Conservation (phyloP, 805 yeast genomes). For the Yamadazyma ubonensis region DNA sequence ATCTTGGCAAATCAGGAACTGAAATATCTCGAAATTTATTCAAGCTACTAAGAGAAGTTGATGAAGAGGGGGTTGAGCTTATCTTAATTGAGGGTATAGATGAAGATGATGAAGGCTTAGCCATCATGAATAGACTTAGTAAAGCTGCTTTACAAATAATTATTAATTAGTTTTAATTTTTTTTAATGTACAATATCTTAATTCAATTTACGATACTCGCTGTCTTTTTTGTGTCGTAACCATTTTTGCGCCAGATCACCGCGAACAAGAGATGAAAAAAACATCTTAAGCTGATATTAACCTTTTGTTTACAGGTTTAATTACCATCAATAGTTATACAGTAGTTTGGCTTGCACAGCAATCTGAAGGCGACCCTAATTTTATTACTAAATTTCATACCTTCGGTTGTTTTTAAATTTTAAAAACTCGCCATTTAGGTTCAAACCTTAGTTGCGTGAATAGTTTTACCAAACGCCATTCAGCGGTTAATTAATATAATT, state of each 20-base stretch:
- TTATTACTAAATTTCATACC: neutral
- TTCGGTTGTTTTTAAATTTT: too few relatives aligned
- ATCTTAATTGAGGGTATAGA: conserved; percentile 84
- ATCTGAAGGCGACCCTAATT: neutral
- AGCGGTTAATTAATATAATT: neutral
- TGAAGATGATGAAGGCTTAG: conserved; percentile 79
- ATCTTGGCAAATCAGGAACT: conserved; percentile 46
- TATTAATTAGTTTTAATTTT: too few relatives aligned
- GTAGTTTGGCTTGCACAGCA: neutral
- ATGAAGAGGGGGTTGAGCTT: conserved; percentile 61
- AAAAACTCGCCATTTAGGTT: too few relatives aligned
- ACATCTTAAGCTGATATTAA: neutral
- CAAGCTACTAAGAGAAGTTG: conserved; percentile 70
- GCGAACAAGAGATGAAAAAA: neutral
- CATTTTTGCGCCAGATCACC: conserved; percentile 2
- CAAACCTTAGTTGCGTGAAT: too few relatives aligned
- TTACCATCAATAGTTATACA: neutral
- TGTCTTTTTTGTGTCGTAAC: neutral
- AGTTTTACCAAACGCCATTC: neutral
- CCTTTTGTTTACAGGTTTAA: neutral
- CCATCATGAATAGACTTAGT: conserved; percentile 86
- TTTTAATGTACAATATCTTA: neutral
- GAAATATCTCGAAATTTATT: conserved; percentile 79
- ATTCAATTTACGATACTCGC: neutral
- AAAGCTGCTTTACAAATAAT: conserved; percentile 73